phyloP scores from a whole-genome alignment of 495 filamentous ascomycete genomes.

The Hypomontagnella monticulosa region DNA sequence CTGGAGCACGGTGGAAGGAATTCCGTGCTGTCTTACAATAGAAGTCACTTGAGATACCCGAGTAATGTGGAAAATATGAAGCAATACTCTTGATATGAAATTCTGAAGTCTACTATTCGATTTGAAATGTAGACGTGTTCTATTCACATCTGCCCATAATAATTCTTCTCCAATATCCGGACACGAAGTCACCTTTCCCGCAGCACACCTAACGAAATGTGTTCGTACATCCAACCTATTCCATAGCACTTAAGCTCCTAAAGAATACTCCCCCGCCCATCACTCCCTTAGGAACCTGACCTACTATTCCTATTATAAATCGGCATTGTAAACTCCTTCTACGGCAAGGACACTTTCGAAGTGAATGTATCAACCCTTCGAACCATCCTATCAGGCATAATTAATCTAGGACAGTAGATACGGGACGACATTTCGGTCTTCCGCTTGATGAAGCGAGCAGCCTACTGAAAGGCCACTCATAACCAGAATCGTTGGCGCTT shows the following conservation, averaged over 20 bases:
- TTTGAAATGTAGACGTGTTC: neutral
- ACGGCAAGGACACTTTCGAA: neutral
- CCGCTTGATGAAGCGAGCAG: slow-evolving; percentile 65
- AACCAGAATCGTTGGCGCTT: slow-evolving; percentile 52
- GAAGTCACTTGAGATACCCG: slow-evolving; percentile 30
- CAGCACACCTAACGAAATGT: too few species aligned
- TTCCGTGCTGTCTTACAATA: slow-evolving; percentile 42
- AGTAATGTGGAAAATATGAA: slow-evolving; percentile 11
- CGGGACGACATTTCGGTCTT: slow-evolving; percentile 80
- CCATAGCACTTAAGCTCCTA: too few species aligned
- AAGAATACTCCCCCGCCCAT: too few species aligned
- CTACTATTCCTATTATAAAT: neutral
- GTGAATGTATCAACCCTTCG: slow-evolving; percentile 65
- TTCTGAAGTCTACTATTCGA: neutral
- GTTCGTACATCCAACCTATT: too few species aligned
- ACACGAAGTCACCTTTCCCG: too few species aligned
- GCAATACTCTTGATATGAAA: neutral
- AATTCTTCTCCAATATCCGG: too few species aligned
- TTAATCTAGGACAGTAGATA: slow-evolving; percentile 95
- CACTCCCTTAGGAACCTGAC: too few species aligned
- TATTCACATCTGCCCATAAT: neutral
- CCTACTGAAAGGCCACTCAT: slow-evolving; percentile 77
- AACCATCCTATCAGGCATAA: slow-evolving; percentile 80
- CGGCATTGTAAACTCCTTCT: neutral
- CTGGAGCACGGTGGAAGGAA: slow-evolving; percentile 55